A percentile compares a stretch with the other conserved stretches of the same genome.
These are phyloP conservation scores for Cymodocea nodosa DNA, from an alignment of 116 monocot species.

Conservation along the genomic window DNA sequence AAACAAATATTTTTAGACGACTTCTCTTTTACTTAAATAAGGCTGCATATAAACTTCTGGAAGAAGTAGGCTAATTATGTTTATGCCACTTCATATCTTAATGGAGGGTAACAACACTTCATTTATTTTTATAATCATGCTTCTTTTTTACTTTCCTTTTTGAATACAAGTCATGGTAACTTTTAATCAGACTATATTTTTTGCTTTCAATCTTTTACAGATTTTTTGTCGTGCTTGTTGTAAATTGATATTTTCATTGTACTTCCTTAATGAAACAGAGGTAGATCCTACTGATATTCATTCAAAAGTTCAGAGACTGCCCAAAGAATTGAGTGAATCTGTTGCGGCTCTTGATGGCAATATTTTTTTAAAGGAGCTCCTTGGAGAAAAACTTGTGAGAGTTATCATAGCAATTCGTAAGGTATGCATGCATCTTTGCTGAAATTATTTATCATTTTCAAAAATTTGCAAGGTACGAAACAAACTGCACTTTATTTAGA, in stretches of 20 bases:
- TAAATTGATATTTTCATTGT: not conserved
- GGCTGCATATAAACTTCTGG: not conserved
- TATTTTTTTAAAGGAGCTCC: constrained; percentile 38
- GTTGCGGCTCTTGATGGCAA: constrained; percentile 59
- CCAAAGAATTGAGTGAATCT: constrained; percentile 55
- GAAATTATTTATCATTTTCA: not conserved
- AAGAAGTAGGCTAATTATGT: not conserved
- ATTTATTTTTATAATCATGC: not conserved
- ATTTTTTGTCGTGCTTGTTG: not conserved
- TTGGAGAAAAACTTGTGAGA: constrained; percentile 68
- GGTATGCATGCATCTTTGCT: constrained; percentile 23
- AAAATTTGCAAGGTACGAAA: not conserved
- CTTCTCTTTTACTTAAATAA: not conserved
- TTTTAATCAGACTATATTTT: not conserved
- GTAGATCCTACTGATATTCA: constrained; percentile 32
- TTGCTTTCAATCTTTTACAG: not conserved
- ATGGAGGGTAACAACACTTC: not conserved
- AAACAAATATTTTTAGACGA: too few relatives aligned
- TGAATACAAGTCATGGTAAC: too few relatives aligned
- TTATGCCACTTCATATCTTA: not conserved
- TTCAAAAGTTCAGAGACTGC: constrained; percentile 43
- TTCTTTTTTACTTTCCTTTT: not conserved
- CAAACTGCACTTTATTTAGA: not conserved
- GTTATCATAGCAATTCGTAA: constrained; percentile 55
- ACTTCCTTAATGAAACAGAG: constrained; percentile 33